A percentile compares a stretch with the other conserved stretches of the same genome.
Evolutionary conservation across 305 asterid species (phyloP).

Genomic region (Fraxinus floribunda): DNA sequence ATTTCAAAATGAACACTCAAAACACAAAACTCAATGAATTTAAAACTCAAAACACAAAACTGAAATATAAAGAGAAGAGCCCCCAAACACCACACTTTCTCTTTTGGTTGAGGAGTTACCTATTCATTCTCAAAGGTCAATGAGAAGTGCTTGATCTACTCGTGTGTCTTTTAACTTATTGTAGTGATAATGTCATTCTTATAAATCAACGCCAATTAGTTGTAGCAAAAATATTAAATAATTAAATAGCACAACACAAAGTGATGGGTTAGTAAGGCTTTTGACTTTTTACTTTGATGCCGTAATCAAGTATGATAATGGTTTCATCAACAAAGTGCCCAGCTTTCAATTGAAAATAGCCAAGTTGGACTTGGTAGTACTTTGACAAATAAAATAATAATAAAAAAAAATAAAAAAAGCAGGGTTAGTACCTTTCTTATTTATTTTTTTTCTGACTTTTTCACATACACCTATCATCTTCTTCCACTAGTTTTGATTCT

Average conservation of each 20-base stretch:
- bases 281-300: constrained; percentile 32
- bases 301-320: constrained; percentile 27
- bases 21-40: too few species aligned
- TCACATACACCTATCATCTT: constrained; percentile 24
- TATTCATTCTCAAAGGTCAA: neutral
- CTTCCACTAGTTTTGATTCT: constrained; percentile 32
- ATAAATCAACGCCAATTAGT: neutral
- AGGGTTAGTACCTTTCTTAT: neutral
- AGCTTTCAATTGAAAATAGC: constrained; percentile 34
- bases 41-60: too few species aligned
- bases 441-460: neutral
- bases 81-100: too few species aligned
- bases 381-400: neutral
- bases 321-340: constrained; percentile 37
- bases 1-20: too few species aligned
- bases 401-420: neutral
- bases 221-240: constrained; percentile 21
- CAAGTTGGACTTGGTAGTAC: constrained; percentile 30
- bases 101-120: neutral
- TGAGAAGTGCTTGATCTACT: neutral
- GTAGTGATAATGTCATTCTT: neutral
- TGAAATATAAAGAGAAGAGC: too few species aligned
- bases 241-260: constrained; percentile 23
- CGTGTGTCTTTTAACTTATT: neutral
- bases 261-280: constrained; percentile 43